Conservation (phyloP, 495 filamentous ascomycete genomes). For the Sordaria brevicollis region DNA sequence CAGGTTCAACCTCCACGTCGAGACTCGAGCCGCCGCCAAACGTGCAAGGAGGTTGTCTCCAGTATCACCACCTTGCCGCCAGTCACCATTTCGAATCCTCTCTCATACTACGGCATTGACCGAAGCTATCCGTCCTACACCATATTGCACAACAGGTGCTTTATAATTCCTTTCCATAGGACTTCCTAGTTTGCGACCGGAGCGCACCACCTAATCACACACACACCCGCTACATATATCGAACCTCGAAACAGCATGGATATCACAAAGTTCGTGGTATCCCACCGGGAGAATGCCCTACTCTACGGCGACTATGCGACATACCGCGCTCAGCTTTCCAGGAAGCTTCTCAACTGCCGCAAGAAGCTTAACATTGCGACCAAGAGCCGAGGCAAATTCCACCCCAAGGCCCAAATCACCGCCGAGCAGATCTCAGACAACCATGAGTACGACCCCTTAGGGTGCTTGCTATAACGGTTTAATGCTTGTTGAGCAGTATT, state of each 20-base stretch:
- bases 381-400: conserved; percentile 75
- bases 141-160: neutral
- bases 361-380: conserved; percentile 77
- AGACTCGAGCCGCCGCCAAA: neutral
- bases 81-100: neutral
- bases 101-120: neutral
- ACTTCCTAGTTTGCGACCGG: neutral
- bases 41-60: neutral
- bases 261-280: conserved; percentile 73
- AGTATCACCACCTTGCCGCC: neutral
- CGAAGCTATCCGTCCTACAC: neutral
- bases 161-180: neutral
- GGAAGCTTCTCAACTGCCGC: conserved; percentile 71
- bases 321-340: conserved; percentile 70
- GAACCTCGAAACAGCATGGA: conserved; percentile 56
- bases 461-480: neutral
- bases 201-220: neutral
- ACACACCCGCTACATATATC: neutral
- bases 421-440: conserved; percentile 67
- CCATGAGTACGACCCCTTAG: conserved; percentile 50
- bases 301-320: conserved; percentile 81
- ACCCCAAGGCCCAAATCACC: conserved; percentile 57
- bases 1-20: neutral
- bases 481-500: neutral
- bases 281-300: conserved; percentile 66